Evolutionary conservation across 2,329 filamentous ascomycete species (phyloP).

Genomic region (Aspergillus glaucus): DNA sequence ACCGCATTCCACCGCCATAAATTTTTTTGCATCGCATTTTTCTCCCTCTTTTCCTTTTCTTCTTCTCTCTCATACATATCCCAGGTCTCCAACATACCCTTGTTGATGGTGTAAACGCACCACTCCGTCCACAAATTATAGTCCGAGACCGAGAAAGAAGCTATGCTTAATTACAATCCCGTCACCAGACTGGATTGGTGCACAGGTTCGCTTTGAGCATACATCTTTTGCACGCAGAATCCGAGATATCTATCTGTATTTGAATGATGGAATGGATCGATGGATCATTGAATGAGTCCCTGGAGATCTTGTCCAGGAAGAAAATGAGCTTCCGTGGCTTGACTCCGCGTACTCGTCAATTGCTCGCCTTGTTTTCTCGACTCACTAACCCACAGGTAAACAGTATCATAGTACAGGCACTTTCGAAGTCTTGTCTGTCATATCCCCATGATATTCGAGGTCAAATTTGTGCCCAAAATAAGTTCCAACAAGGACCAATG

Average conservation of each 20-base stretch:
- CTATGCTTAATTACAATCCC: constrained; percentile 40
- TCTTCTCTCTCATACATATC: constrained; percentile 21
- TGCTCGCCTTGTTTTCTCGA: background rate
- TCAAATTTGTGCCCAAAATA: constrained; percentile 40
- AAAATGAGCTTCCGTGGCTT: background rate
- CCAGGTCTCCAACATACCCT: constrained; percentile 43
- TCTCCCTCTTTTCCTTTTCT: constrained; percentile 13
- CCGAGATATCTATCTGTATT: background rate
- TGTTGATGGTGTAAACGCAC: constrained; percentile 26
- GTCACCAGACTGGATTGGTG: constrained; percentile 26
- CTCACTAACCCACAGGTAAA: background rate
- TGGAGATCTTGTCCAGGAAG: background rate
- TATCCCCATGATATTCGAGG: constrained; percentile 38
- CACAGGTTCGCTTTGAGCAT: constrained; percentile 43
- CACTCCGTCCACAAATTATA: constrained; percentile 39
- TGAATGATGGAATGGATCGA: too few relatives aligned
- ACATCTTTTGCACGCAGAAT: constrained; percentile 18
- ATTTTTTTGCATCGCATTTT: constrained; percentile 12
- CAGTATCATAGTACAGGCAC: constrained; percentile 22
- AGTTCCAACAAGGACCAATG: constrained; percentile 19
- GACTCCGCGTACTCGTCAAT: background rate
- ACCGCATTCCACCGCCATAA: constrained; percentile 7
- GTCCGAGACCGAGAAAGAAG: constrained; percentile 37
- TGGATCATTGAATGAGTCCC: too few relatives aligned
- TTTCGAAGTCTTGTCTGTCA: constrained; percentile 42